Evolutionary conservation across 192 early-diverging fungal species (phyloP), one percentile per base, ranked within the genome.

Genomic region (Phlyctochytrium arcticum): DNA sequence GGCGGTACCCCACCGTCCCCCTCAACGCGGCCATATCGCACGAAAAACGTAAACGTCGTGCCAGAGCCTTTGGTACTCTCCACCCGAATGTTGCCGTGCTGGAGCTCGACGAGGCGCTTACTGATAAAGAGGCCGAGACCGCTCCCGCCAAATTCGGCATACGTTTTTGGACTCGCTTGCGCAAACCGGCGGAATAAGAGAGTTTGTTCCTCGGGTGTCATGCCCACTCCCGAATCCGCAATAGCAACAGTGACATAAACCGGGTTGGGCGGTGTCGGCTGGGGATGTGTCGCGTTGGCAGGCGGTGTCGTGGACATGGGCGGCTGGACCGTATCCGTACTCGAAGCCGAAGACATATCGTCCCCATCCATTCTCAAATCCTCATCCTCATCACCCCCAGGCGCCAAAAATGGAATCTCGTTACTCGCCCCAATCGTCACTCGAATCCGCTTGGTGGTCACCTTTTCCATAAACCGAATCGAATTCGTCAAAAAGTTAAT

Each of bases 401-500:
- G n/a, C 15, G 50, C 15, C 50, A 29, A 19, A 29, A 15, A 21
- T 23, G 50, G 50, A 15, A 23, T 12, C n/a, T 12, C 1, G 1
- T 53, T 23, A 12, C 27, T 53, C n/a, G 50, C 50, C 17, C 24
- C 50, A 12, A 53, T 15, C n/a, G 50, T 53, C 15, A 53, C 50
- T 15, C 10, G 10, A 15, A 53, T 23, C 50, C 24, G 12, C 3
- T 29, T 53, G 15, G 24, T 42, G 1, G 71, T 63, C 15, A 68
- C 70, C 1, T 66, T 70, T 21, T 81, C 69, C 6, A 78, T 82
- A 48, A 84, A 86, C 64, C 79, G 81, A 19, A 80, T 54, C 27
- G 83, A 75, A 65, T 85, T 85, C 4, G 76, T 72, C 8, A 83
- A 72, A 23, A 85, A 47, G 56, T 85, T 85, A 61, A 83, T 51